phyloP scores from a whole-genome alignment of 2,329 filamentous ascomycete genomes.

The Ophiostoma fasciatum region DNA sequence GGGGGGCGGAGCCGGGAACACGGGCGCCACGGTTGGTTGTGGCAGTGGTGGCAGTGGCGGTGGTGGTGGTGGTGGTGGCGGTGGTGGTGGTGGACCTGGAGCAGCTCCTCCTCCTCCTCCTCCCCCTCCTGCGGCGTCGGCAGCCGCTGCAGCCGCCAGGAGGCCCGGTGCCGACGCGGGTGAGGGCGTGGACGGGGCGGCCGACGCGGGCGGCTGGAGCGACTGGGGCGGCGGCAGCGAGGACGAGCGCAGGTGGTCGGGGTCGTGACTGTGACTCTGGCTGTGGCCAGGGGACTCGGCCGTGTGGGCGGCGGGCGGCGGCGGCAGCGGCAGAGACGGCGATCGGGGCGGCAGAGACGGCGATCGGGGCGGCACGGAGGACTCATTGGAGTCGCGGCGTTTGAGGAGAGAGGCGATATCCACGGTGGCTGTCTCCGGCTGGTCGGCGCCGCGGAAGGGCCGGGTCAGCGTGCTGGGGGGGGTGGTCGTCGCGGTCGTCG shows the following conservation, averaged over 20 bases:
- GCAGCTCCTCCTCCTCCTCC: too few species aligned
- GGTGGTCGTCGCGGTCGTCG: too few species aligned
- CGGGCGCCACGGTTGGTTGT: too few species aligned
- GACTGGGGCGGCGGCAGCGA: constrained; percentile 18
- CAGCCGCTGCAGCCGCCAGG: too few species aligned
- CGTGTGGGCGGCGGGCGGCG: not conserved
- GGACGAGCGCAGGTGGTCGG: constrained; percentile 21
- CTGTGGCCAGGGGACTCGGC: too few species aligned
- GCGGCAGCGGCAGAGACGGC: constrained; percentile 13
- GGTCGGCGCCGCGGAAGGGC: constrained; percentile 20
- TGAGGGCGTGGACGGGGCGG: constrained; percentile 17
- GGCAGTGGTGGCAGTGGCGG: too few species aligned
- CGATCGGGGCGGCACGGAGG: constrained; percentile 31
- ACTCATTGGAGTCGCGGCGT: constrained; percentile 58
- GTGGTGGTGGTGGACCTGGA: too few species aligned
- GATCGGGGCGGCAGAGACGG: too few species aligned
- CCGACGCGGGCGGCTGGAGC: not conserved
- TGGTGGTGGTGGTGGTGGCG: too few species aligned
- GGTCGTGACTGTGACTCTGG: not conserved
- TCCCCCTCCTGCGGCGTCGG: too few species aligned
- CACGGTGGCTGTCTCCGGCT: constrained; percentile 54
- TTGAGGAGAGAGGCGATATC: constrained; percentile 89
- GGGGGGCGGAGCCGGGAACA: too few species aligned
- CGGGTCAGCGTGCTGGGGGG: too few species aligned
- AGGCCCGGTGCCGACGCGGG: constrained; percentile 21